Base-by-base conservation (phyloP, 257 asterid species). In the Pogostemon cablin region DNA sequence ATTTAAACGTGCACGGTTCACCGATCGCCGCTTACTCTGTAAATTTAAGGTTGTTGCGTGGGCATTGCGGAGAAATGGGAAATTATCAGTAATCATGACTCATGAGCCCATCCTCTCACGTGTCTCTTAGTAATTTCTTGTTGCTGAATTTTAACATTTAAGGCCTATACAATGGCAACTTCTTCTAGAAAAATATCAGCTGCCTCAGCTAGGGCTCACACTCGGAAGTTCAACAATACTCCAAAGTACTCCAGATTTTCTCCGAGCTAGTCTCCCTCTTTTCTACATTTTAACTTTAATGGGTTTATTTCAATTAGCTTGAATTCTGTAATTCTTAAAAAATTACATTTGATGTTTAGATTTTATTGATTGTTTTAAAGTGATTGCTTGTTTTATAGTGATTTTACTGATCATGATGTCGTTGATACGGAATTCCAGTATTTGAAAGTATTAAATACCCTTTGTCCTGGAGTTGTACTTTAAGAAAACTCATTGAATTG, bases 131-230 rank as follows among this genome's bases (percentile, higher is more conserved):
- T 58, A 4, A 44, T 11, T 39, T 7, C 47, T 8, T n/a, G 10
- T 47, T 39, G 9, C 62, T 15, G 53, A 73, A 65, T 44, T 6
- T 9, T 35, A 72, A 34, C 60, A 7, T 4, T 11, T 65, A 44
- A 10, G 32, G 55, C 61, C 42, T 41, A 15, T 37, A 53, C 43
- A 47, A 74, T 78, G 75, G 71, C 79, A 52, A 72, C 25, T 9
- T 37, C 68, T 9, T 65, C 62, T 56, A 74, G 64, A 69, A 79
- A 62, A 62, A 44, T 81, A 67, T 81, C 82, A n/a, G 87, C 84
- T 76, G 83, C 85, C 6, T 78, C 91, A 55, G 85, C 82, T 58
- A 72, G 85, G 72, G 62, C 78, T 77, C 79, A 78, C 75, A 81
- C 86, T 10, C 75, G 83, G 81, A 77, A 77, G 56, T 40, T 74